A percentile compares a stretch with the other conserved stretches of the same genome.
Evolutionary conservation across 2,329 filamentous ascomycete species (phyloP).

Genomic region (Chaetomiaceae sp.): DNA sequence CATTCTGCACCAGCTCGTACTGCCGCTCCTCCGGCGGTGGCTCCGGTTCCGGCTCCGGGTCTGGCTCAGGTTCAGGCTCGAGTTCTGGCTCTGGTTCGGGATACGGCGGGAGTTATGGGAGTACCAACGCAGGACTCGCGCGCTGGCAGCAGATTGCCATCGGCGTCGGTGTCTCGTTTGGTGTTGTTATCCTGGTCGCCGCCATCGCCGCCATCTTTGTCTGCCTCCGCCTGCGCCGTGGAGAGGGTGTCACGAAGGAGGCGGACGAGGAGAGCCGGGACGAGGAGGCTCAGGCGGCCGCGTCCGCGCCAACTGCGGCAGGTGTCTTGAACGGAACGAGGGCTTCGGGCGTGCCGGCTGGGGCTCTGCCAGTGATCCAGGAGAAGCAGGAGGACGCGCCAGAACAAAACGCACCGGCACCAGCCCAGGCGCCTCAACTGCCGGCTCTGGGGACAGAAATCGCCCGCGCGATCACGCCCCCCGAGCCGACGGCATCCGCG

Average conservation of each 20-base stretch:
- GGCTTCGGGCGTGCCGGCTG: slow-evolving; percentile 2
- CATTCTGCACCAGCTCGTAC: slow-evolving; percentile 16
- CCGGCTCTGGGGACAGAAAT: slow-evolving; percentile 4
- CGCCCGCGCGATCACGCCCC: slow-evolving; percentile 1
- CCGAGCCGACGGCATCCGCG: background rate
- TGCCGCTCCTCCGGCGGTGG: background rate
- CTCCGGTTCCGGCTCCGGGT: background rate
- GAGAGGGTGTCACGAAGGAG: slow-evolving; percentile 5
- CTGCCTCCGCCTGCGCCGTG: slow-evolving; percentile 12
- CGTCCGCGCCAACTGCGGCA: background rate
- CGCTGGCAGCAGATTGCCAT: slow-evolving; percentile 21
- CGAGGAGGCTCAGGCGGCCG: background rate
- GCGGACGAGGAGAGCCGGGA: slow-evolving; percentile 8
- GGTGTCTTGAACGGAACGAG: background rate
- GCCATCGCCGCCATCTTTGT: slow-evolving; percentile 10
- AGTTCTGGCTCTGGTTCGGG: slow-evolving; percentile 5
- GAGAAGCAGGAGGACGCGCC: slow-evolving; percentile 14
- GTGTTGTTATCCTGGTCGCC: slow-evolving; percentile 13
- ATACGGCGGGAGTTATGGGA: background rate
- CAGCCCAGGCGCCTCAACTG: slow-evolving; percentile 12
- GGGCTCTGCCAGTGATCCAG: slow-evolving; percentile 12
- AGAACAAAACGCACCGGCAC: background rate
- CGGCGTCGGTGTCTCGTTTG: slow-evolving; percentile 19
- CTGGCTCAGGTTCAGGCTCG: slow-evolving; percentile 1
- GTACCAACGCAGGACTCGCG: background rate